These are phyloP conservation scores for Choricystis sp. DNA, from an alignment of 139 green algal species.

Conservation along the genomic window DNA sequence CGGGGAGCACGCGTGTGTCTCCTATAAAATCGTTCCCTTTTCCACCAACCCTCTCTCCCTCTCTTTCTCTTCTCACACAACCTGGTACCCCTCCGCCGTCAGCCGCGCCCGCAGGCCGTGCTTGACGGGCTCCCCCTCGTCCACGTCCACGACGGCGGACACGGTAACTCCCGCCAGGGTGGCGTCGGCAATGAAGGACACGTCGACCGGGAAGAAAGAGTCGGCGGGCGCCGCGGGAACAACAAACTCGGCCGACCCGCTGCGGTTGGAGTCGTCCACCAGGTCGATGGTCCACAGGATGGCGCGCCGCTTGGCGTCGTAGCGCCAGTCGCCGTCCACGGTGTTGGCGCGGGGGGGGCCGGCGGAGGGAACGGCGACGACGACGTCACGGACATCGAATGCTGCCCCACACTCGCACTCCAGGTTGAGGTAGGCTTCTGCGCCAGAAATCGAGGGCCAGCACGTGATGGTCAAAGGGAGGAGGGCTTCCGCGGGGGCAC, in stretches of 20 bases:
- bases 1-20: too few relatives aligned
- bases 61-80: conserved; percentile 34
- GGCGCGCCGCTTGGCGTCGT: conserved; percentile 39
- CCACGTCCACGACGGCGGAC: conserved; percentile 26
- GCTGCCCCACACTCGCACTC: conserved; percentile 79
- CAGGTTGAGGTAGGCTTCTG: conserved; percentile 91
- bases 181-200: conserved; percentile 42
- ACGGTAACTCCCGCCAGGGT: conserved; percentile 70
- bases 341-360: conserved; percentile 1
- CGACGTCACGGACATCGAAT: conserved; percentile 83
- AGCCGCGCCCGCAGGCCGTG: conserved; percentile 34
- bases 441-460: conserved; percentile 77
- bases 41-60: too few relatives aligned
- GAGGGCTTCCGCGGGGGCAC: conserved; percentile 25
- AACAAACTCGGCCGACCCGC: conserved; percentile 86
- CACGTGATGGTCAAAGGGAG: conserved; percentile 76
- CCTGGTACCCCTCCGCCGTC: conserved; percentile 38
- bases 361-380: conserved; percentile 69
- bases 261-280: conserved; percentile 79
- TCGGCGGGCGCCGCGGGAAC: conserved; percentile 53
- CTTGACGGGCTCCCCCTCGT: conserved; percentile 43
- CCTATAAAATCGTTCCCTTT: too few relatives aligned
- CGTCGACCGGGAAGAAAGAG: conserved; percentile 85
- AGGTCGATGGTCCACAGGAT: conserved; percentile 82
- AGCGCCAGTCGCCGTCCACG: conserved; percentile 74